Conservation (phyloP, 75 land plant genomes). For the Picea glauca region DNA sequence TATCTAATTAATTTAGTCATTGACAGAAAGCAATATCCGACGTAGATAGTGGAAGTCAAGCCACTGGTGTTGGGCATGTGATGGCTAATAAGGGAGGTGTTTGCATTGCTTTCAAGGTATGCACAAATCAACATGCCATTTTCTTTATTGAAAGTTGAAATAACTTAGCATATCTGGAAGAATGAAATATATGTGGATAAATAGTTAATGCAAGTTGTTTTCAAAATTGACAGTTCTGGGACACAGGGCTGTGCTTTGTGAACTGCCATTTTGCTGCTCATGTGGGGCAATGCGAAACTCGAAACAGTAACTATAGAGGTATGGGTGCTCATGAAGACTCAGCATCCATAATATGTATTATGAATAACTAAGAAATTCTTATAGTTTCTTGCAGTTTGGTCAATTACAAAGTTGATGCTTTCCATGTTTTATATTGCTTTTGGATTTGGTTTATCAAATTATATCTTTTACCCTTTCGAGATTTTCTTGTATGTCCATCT, state of each 20-base stretch:
- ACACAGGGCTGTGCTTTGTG: constrained; percentile 49
- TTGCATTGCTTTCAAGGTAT: constrained; percentile 47
- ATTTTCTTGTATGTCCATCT: background rate
- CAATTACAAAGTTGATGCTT: constrained; percentile 6
- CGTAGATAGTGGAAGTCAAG: constrained; percentile 56
- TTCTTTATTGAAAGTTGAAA: background rate
- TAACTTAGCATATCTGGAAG: constrained; percentile 9
- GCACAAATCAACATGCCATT: background rate
- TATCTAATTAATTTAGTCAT: constrained; percentile 2
- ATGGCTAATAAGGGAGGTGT: constrained; percentile 58
- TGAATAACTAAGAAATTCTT: background rate
- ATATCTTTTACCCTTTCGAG: background rate
- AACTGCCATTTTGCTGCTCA: constrained; percentile 59
- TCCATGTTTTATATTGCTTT: background rate
- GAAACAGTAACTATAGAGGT: constrained; percentile 21
- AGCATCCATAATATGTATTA: background rate
- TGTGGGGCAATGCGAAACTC: constrained; percentile 42
- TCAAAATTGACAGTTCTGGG: constrained; percentile 32
- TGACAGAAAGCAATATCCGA: constrained; percentile 52
- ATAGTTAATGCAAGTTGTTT: background rate
- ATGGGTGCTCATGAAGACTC: background rate
- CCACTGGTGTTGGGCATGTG: constrained; percentile 56
- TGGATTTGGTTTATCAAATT: background rate
- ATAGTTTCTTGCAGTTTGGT: background rate
- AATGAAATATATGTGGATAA: background rate